Base-by-base conservation (phyloP, 106 monocot species). In the Dioscorea dumetorum region DNA sequence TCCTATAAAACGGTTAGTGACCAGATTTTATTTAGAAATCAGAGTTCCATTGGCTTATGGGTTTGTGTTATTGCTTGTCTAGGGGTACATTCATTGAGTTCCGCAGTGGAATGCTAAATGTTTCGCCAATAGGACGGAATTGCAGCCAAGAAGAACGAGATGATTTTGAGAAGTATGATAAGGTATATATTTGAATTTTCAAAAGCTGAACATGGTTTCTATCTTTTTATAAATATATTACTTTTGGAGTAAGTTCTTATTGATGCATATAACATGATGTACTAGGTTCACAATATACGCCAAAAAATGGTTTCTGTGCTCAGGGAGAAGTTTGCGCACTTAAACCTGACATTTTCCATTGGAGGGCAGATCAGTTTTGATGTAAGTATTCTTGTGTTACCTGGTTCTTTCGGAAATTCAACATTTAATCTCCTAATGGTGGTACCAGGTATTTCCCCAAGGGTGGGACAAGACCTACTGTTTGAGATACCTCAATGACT, bases 31-130 rank as follows among this genome's bases (percentile, higher is more conserved):
- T n/a, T 61, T 34, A 22, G 8, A 52, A 60, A 35, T 50, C n/a
- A 3, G 58, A 48, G 15, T 28, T 22, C 50, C 53, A 13, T 6
- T 16, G 19, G 4, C 64, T 58, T 50, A 59, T 11, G 53, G 0
- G 59, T 60, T 58, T 15, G 56, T 41, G 41, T 41, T 48, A 62
- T 71, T 72, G 5, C 23, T 67, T 70, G 5, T 5, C 54, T 75
- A 97, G 97, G 81, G 97, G 97, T n/a, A 97, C 97, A 72, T 97
- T 97, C 74, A 86, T 97, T 33, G 97, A 97, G 67, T 92, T 97
- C 70, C 83, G 97, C 24, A 91, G 80, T 72, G 97, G 97, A 66
- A 97, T 97, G 97, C 64, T 97, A 60, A 97, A 97, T 78, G 86
- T 97, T 60, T 97, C 97, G 16, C 97, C 97, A 49, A 97, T 97